Percentiles rank a stretch among this genome's conserved stretches.
phyloP scores from a whole-genome alignment of 2,329 filamentous ascomycete genomes.

The Dothiorella sarmentorum region DNA sequence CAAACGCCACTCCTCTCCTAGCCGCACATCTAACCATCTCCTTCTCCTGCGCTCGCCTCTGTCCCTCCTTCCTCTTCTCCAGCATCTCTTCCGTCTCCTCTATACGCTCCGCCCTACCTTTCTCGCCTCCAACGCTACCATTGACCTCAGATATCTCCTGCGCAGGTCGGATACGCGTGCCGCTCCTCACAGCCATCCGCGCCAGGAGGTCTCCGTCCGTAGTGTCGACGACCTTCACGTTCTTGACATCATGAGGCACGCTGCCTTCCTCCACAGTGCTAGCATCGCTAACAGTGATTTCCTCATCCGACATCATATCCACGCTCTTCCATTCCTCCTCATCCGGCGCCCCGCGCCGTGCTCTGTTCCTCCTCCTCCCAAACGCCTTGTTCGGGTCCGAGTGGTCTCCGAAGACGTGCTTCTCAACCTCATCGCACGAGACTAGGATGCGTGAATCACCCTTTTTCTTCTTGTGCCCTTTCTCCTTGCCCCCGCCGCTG shows the following conservation, averaged over 20 bases:
- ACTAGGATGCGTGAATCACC: constrained; percentile 52
- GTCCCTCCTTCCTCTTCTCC: constrained; percentile 48
- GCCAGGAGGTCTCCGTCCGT: constrained; percentile 14
- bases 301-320: constrained; percentile 41
- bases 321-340: constrained; percentile 42
- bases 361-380: constrained; percentile 47
- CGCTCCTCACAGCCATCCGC: constrained; percentile 23
- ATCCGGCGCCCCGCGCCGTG: constrained; percentile 38
- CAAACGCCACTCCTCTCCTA: constrained; percentile 57
- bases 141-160: constrained; percentile 52
- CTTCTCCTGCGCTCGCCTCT: constrained; percentile 47
- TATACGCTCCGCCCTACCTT: constrained; percentile 51
- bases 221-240: background rate
- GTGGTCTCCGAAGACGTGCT: constrained; percentile 46
- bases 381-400: constrained; percentile 46
- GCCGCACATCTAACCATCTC: constrained; percentile 63
- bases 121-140: constrained; percentile 55
- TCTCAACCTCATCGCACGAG: constrained; percentile 50
- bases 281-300: constrained; percentile 14
- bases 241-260: background rate
- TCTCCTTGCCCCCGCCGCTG: constrained; percentile 11
- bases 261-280: background rate
- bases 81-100: constrained; percentile 52
- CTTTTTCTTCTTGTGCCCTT: constrained; percentile 37
- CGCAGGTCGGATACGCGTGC: constrained; percentile 34